A percentile compares a stretch with the other conserved stretches of the same genome.
phyloP scores from a whole-genome alignment of 257 asterid species.

The Galeopsis tetrahit region DNA sequence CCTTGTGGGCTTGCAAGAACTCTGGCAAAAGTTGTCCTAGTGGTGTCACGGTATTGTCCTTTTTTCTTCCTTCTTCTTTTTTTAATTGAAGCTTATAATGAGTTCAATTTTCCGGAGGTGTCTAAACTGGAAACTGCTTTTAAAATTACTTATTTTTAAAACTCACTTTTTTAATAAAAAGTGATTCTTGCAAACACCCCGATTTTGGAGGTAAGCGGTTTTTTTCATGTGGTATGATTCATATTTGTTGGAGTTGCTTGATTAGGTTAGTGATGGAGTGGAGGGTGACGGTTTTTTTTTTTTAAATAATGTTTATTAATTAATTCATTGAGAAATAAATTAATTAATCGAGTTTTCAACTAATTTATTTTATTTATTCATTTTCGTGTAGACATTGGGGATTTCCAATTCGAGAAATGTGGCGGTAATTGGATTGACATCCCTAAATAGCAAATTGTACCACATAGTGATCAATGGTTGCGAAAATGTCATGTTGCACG shows the following conservation, averaged over 20 bases:
- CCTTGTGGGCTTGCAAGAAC: constrained; percentile 67
- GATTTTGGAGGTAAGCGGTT: not conserved
- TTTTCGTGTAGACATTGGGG: constrained; percentile 44
- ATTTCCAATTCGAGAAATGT: constrained; percentile 51
- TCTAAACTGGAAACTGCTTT: too few species aligned
- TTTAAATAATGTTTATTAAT: not conserved
- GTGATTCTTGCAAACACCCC: too few species aligned
- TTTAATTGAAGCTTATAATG: too few species aligned
- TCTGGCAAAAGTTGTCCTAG: constrained; percentile 49
- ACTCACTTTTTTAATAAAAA: too few species aligned
- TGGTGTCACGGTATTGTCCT: constrained; percentile 55
- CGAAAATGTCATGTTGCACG: constrained; percentile 43
- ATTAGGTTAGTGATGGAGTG: constrained; percentile 38
- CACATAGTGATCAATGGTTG: constrained; percentile 56
- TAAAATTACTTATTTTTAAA: too few species aligned
- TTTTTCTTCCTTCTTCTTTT: too few species aligned
- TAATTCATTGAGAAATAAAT: too few species aligned
- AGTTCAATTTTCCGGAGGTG: too few species aligned
- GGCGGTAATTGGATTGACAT: constrained; percentile 45
- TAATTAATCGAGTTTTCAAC: not conserved
- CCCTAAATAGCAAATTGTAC: constrained; percentile 58
- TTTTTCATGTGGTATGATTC: constrained; percentile 21
- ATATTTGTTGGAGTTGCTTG: constrained; percentile 16
- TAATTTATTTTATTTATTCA: not conserved
- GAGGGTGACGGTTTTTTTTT: constrained; percentile 27